phyloP scores from a whole-genome alignment of 176 grass and related monocot genomes.

The Musa acuminata region DNA sequence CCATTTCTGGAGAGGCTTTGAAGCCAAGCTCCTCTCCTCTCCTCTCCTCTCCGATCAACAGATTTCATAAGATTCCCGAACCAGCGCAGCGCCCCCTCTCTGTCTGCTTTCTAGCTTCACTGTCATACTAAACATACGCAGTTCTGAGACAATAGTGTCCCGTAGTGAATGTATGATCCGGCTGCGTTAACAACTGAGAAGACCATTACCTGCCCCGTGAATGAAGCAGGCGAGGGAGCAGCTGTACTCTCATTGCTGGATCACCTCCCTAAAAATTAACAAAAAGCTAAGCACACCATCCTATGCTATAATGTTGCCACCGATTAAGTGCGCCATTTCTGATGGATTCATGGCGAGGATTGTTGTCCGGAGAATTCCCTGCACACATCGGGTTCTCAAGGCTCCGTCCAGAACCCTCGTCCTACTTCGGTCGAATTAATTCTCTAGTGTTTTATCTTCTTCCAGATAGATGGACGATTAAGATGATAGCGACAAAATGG shows the following conservation, averaged over 20 bases:
- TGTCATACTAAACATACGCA: not conserved
- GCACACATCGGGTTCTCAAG: too few species aligned
- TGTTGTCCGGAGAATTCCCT: too few species aligned
- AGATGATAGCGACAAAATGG: too few species aligned
- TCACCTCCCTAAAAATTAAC: too few species aligned
- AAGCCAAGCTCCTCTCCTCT: not conserved
- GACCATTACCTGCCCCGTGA: not conserved
- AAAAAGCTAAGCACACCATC: too few species aligned
- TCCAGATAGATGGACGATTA: too few species aligned
- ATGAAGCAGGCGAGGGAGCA: not conserved
- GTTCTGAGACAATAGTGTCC: constrained; percentile 1
- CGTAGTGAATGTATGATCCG: constrained; percentile 1
- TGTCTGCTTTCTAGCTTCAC: not conserved
- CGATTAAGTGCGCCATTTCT: too few species aligned
- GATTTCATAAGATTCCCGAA: not conserved
- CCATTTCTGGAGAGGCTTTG: not conserved
- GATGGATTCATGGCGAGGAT: too few species aligned
- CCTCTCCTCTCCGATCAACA: not conserved
- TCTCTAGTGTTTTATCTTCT: too few species aligned
- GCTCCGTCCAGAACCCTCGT: too few species aligned
- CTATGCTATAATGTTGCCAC: too few species aligned
- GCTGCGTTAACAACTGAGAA: not conserved
- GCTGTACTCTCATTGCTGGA: not conserved
- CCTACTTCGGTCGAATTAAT: too few species aligned
- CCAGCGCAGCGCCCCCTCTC: not conserved